Base-by-base conservation (phyloP, 805 yeast genomes). In the Myxozyma sirexii region DNA sequence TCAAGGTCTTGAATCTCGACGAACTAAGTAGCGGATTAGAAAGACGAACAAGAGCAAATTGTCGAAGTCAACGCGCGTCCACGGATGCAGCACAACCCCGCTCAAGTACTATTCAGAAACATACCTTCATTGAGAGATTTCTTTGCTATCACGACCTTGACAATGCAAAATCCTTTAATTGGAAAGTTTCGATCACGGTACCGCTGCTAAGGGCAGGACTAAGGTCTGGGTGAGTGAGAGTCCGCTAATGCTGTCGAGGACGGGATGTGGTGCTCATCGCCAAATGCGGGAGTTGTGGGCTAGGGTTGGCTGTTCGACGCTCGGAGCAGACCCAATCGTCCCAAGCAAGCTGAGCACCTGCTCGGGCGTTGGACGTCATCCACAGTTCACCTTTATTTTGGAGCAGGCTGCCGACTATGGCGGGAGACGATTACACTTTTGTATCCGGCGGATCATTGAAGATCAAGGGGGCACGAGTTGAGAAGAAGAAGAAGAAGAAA, bases 1-100 rank as follows among this genome's bases (percentile, higher is more conserved):
- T 91, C 97, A n/a, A 94, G 85, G 69, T 92, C 97, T 41, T 90
- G 86, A 70, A 88, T 94, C 72, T 94, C 98, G 60, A 94, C 86
- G 75, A 90, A 94, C 93, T 91, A 64, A 21, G 48, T 33, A 44
- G 10, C 52, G 56, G 46, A 31, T 52, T 56, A 44, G 53, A 46
- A 15, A 44, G 31, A 12, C 21, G 15, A 24, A 19, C 21, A n/a
- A 24, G 48, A 27, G 33, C 5, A 19, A 17, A 13, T 5, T 1
- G 35, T 17, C 27, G 45, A 27, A 19, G 45, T 10, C 15, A 10
- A 13, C 21, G 42, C 42, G 42, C 42, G 42, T 10, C 19, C 8
- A 10, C 42, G 12, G 21, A 17, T 17, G 42, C 42, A 15, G 8
- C 2, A 17, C 35, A n/a, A 44, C 44, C 33, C 35, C n/a, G 6